Evolutionary conservation across 495 filamentous ascomycete genomes (phyloP), one percentile per base, ranked within the genome.

Genomic region (Neurospora pannonica): DNA sequence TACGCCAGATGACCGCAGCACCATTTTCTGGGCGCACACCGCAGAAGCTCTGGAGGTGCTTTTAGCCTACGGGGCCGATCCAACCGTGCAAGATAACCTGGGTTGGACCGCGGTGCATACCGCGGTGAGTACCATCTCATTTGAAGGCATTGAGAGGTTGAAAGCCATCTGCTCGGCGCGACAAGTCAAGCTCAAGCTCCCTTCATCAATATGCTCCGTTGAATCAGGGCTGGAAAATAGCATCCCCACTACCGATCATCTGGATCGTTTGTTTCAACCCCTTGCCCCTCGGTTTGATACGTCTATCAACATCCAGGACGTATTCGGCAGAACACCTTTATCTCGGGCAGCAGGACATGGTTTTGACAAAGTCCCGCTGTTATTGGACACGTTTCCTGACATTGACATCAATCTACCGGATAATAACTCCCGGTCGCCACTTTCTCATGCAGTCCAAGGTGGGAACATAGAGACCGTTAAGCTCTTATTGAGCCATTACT

Each of bases 261-360:
- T 10, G 21, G 21, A 54, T 54, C 0, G 9, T 7, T 9, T 10
- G 6, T 2, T n/a, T n/a, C 19, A n/a, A 8, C 10, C 21, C 0
- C 46, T 54, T 24, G 0, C 21, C 10, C 46, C n/a, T 24, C n/a
- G 21, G 0, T 54, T 54, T 13, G 9, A 28, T 28, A n/a, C n/a
- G n/a, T n/a, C n/a, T n/a, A 54, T 54, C 1, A 54, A 54, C 2
- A 13, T 24, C 46, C 17, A 1, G 19, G 7, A 46, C 19, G 7
- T 0, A 9, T 0, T 0, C 1, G 42, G 42, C 5, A 1, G 7
- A 4, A 46, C 42, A 4, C 19, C 42, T 46, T n/a, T 46, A 3
- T 1, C 0, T 17, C 0, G 0, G 19, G 42, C 19, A n/a, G 17
- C 3, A 46, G 6, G 19, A 19, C 0, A 5, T 19, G 4, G 0